Evolutionary conservation across 2,329 filamentous ascomycete species (phyloP), one percentile per base, ranked within the genome.

Genomic region (Aspergillus neotritici): DNA sequence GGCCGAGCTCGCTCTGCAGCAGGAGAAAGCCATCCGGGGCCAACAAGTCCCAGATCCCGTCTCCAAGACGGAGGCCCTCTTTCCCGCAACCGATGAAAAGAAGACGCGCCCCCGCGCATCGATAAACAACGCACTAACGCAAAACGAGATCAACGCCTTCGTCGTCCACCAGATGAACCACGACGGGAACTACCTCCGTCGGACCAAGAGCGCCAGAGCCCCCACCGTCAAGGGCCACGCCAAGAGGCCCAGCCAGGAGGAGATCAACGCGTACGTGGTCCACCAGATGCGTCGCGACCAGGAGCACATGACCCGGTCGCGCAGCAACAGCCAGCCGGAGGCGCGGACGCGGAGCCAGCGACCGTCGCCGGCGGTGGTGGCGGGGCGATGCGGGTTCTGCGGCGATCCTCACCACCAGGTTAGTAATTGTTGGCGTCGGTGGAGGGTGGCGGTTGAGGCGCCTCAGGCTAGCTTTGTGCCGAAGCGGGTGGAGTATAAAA

Each of bases 211-310:
- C 21, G 21, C 21, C 21, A 25, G 6, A 25, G 21, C 21, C 17
- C 37, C 38, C 21, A 38, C 31, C 32, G 16, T 33, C 15, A 49
- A 33, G 31, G 46, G 51, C 2, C 54, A 60, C 36, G 35, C 28
- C 14, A 60, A 58, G 35, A 47, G 47, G 15, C 58, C 56, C 4
- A 61, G 58, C 29, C 58, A 60, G 44, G 57, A 57, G 40, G 53
- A 60, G 40, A 60, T 60, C 43, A 61, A 58, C 32, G 52, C 60
- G 36, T 60, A 56, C 34, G 58, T 60, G 17, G 47, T 57, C 5
- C 51, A 49, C 8, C 55, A 61, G 37, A 60, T 58, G 58, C 54
- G 49, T 14, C 49, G 45, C 28, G 57, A 58, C 31, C 48, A 54
- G 13, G 54, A 58, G 37, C 44, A 43, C 6, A 50, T 44, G 15